A percentile compares a stretch with the other conserved stretches of the same genome.
phyloP scores from a whole-genome alignment of 2,329 filamentous ascomycete species.

The Fusarium heterosporum region DNA sequence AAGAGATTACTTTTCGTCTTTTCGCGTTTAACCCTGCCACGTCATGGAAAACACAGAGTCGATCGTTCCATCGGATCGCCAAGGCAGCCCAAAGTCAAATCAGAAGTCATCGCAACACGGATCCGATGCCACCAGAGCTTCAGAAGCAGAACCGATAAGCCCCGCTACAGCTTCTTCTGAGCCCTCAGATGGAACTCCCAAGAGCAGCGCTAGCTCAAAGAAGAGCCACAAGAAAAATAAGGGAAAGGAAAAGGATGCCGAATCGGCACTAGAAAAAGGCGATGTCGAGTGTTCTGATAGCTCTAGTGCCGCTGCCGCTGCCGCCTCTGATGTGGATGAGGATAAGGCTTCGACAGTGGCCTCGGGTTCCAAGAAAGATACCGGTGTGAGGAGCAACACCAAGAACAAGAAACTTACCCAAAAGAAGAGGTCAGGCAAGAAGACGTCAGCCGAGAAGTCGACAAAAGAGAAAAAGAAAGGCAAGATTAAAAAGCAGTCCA shows the following conservation, averaged over 20 bases:
- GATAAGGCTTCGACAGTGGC: conserved; percentile 17
- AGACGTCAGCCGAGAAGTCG: conserved; percentile 21
- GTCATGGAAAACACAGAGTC: conserved; percentile 40
- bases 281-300: conserved; percentile 22
- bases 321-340: conserved; percentile 34
- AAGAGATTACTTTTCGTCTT: neutral
- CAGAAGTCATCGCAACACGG: conserved; percentile 36
- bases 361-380: conserved; percentile 29
- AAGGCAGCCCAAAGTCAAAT: conserved; percentile 25
- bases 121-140: conserved; percentile 21
- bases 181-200: conserved; percentile 14
- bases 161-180: conserved; percentile 21
- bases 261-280: conserved; percentile 12
- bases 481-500: conserved; percentile 12
- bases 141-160: conserved; percentile 19
- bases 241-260: conserved; percentile 8
- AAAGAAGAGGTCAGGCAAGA: conserved; percentile 15
- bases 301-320: conserved; percentile 20
- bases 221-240: conserved; percentile 34
- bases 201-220: conserved; percentile 24
- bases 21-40: neutral
- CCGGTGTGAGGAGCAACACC: conserved; percentile 15
- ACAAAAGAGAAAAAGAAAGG: conserved; percentile 26
- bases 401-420: conserved; percentile 27
- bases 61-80: conserved; percentile 35